A percentile compares a stretch with the other conserved stretches of the same genome.
Evolutionary conservation across 495 filamentous ascomycete species (phyloP).

Genomic region (Aspergillus biplanus): DNA sequence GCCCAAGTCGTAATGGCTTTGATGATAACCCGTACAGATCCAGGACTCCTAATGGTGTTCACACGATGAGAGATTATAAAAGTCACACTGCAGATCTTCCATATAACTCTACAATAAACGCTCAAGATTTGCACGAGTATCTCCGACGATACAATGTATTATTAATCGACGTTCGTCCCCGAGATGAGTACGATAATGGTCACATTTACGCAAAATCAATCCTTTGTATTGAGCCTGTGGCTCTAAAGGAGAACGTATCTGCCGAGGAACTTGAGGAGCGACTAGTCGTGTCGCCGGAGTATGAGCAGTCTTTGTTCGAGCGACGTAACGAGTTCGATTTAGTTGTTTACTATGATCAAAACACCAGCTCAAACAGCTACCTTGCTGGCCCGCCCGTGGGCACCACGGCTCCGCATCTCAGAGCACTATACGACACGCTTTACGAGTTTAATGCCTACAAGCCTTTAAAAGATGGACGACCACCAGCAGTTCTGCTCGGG

Average conservation of each 20-base stretch:
- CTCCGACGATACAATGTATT: slow-evolving; percentile 68
- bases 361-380: slow-evolving; percentile 57
- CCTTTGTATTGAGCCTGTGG: slow-evolving; percentile 90
- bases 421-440: slow-evolving; percentile 75
- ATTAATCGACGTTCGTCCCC: slow-evolving; percentile 82
- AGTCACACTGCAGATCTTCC: slow-evolving; percentile 58
- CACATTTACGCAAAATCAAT: slow-evolving; percentile 82
- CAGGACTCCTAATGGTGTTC: slow-evolving; percentile 46
- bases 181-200: slow-evolving; percentile 81
- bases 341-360: slow-evolving; percentile 88
- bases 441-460: slow-evolving; percentile 83
- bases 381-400: slow-evolving; percentile 50
- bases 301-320: slow-evolving; percentile 75
- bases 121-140: slow-evolving; percentile 66
- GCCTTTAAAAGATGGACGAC: slow-evolving; percentile 60
- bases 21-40: slow-evolving; percentile 51
- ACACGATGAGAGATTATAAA: slow-evolving; percentile 34
- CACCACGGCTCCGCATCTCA: slow-evolving; percentile 60
- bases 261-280: slow-evolving; percentile 83
- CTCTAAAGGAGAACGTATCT: slow-evolving; percentile 74
- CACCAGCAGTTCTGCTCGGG: slow-evolving; percentile 77
- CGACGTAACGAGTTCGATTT: slow-evolving; percentile 79
- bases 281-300: slow-evolving; percentile 75
- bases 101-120: slow-evolving; percentile 63
- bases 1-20: slow-evolving; percentile 38